A percentile compares a stretch with the other conserved stretches of the same genome.
Evolutionary conservation across 2,329 filamentous ascomycete species (phyloP).

Genomic region (Colletotrichum melonis): DNA sequence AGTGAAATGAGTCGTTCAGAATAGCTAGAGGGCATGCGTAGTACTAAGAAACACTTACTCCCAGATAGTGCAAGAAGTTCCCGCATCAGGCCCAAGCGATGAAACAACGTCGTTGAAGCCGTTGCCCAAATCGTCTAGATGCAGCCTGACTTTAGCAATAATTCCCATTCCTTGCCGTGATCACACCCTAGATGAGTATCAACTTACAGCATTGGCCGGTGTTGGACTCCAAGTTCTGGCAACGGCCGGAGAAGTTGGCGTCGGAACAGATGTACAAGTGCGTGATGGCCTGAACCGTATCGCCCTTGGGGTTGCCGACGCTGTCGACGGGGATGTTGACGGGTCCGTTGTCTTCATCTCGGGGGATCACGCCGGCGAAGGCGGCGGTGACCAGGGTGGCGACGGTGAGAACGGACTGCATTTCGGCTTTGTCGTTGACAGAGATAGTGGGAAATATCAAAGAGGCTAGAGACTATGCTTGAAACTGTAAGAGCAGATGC

Average conservation of each 20-base stretch:
- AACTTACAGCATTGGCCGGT: background rate
- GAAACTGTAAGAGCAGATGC: background rate
- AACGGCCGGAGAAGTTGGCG: background rate
- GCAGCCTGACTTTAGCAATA: too few species aligned
- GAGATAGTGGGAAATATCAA: background rate
- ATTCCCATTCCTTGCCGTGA: too few species aligned
- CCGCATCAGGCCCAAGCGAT: background rate
- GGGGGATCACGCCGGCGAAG: background rate
- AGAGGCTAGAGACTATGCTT: too few species aligned
- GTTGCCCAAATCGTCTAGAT: background rate
- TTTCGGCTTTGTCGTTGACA: background rate
- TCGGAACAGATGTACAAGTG: background rate
- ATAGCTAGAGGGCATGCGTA: background rate
- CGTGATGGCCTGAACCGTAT: background rate
- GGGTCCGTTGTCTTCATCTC: background rate
- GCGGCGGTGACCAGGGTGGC: background rate
- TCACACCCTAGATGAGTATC: rapidly evolving
- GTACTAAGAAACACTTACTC: background rate
- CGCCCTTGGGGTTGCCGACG: background rate
- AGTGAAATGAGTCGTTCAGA: too few species aligned
- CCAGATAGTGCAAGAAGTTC: constrained; percentile 1
- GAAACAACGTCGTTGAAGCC: background rate
- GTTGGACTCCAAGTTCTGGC: background rate
- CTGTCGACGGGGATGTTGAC: background rate
- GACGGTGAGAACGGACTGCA: background rate